These are phyloP conservation scores for Aspergillus eucalypticola DNA, from an alignment of 2,329 filamentous ascomycete genomes.

Conservation along the genomic window DNA sequence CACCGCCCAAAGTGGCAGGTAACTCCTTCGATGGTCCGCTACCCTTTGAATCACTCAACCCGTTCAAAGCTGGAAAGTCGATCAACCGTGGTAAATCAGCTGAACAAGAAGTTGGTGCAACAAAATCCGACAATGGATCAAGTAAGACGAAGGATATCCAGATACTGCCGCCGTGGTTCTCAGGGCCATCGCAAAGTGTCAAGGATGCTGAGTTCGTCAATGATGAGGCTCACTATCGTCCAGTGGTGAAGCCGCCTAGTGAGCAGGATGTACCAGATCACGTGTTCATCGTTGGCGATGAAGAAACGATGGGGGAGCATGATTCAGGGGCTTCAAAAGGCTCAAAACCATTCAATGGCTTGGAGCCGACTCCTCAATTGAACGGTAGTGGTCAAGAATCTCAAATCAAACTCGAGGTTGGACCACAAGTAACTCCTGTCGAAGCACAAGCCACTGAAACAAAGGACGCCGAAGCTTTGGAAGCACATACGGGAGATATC, in stretches of 20 bases:
- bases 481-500: slow-evolving; percentile 10
- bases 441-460: not conserved
- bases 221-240: slow-evolving; percentile 26
- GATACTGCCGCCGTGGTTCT: slow-evolving; percentile 49
- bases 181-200: slow-evolving; percentile 30
- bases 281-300: slow-evolving; percentile 29
- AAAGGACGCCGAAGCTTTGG: not conserved
- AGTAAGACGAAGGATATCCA: not conserved
- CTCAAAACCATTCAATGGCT: slow-evolving; percentile 32
- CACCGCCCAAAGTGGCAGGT: slow-evolving; percentile 35
- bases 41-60: slow-evolving; percentile 79
- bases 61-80: slow-evolving; percentile 67
- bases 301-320: slow-evolving; percentile 40
- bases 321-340: slow-evolving; percentile 39
- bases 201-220: slow-evolving; percentile 33
- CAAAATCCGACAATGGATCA: slow-evolving; percentile 31
- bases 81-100: slow-evolving; percentile 40
- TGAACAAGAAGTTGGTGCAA: slow-evolving; percentile 45
- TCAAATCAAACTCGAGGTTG: not conserved
- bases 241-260: slow-evolving; percentile 27
- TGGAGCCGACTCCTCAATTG: slow-evolving; percentile 28
- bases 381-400: not conserved
- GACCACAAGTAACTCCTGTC: not conserved
- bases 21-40: slow-evolving; percentile 74
- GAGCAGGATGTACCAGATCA: slow-evolving; percentile 24